Conservation (phyloP, 2,329 filamentous ascomycete species). For the Harringtonia aguacate region DNA sequence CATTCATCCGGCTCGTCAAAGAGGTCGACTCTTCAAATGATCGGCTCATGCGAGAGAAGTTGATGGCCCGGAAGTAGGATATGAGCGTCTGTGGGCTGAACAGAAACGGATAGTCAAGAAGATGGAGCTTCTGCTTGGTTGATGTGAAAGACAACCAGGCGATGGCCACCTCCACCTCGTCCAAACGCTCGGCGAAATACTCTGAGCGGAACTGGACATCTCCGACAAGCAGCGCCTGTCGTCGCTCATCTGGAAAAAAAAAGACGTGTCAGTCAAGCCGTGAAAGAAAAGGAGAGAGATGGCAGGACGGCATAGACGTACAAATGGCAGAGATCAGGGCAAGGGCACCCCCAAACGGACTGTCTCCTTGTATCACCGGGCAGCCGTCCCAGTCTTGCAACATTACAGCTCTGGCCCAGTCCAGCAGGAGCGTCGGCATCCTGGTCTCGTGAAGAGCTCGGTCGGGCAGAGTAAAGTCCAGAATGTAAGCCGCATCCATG, state of each 20-base stretch:
- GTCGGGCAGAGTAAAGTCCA: conserved; percentile 40
- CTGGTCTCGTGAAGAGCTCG: conserved; percentile 45
- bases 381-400: conserved; percentile 73
- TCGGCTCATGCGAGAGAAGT: conserved; percentile 76
- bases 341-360: conserved; percentile 66
- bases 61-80: conserved; percentile 78
- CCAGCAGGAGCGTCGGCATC: conserved; percentile 47
- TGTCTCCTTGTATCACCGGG: conserved; percentile 57
- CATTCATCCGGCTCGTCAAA: conserved; percentile 43
- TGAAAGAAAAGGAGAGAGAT: not conserved
- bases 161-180: conserved; percentile 62
- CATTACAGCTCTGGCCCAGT: conserved; percentile 67
- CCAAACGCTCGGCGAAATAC: conserved; percentile 65
- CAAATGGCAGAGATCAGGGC: conserved; percentile 63
- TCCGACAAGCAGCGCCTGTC: conserved; percentile 52
- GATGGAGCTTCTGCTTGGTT: conserved; percentile 55
- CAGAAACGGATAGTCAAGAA: conserved; percentile 72
- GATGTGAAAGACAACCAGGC: conserved; percentile 55
- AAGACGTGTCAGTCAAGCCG: conserved; percentile 1
- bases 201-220: conserved; percentile 64
- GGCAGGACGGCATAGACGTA: conserved; percentile 30
- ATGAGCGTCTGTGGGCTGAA: conserved; percentile 65
- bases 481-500: conserved; percentile 29
- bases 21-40: conserved; percentile 61
- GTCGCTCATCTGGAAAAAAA: conserved; percentile 41